Percentiles rank a stretch among this genome's conserved stretches.
These are phyloP conservation scores for Phaeosphaeriaceae sp. DNA, from an alignment of 2,329 filamentous ascomycete species.

Conservation along the genomic window DNA sequence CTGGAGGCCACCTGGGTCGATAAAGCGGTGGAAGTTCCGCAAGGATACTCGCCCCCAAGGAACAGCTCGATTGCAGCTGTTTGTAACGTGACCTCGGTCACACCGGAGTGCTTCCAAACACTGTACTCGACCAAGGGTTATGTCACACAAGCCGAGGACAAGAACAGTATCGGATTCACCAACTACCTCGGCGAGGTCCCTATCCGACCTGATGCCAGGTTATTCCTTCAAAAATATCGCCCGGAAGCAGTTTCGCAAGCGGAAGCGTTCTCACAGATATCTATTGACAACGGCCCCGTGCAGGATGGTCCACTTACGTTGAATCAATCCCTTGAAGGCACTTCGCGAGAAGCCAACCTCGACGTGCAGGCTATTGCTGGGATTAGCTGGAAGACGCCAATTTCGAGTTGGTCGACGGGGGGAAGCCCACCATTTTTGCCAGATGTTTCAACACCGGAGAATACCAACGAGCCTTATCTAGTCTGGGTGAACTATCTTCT, in stretches of 20 bases:
- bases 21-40: constrained; percentile 29
- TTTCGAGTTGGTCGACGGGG: constrained; percentile 67
- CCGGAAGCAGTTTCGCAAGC: constrained; percentile 57
- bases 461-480: constrained; percentile 74
- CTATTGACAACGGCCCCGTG: constrained; percentile 64
- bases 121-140: constrained; percentile 65
- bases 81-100: constrained; percentile 62
- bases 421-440: constrained; percentile 64
- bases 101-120: constrained; percentile 62
- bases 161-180: constrained; percentile 58
- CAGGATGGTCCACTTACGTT: constrained; percentile 53
- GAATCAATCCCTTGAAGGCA: constrained; percentile 34
- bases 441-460: constrained; percentile 54
- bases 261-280: constrained; percentile 64
- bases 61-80: constrained; percentile 47
- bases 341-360: constrained; percentile 67
- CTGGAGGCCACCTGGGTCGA: constrained; percentile 31
- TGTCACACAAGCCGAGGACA: constrained; percentile 51
- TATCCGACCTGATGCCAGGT: constrained; percentile 63
- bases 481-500: constrained; percentile 68
- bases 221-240: constrained; percentile 64
- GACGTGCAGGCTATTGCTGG: constrained; percentile 69
- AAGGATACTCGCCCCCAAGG: constrained; percentile 35
- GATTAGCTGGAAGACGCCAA: constrained; percentile 62
- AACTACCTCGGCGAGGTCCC: constrained; percentile 60